Conservation (phyloP, 2,329 filamentous ascomycete genomes). For the Blastomyces percursus region DNA sequence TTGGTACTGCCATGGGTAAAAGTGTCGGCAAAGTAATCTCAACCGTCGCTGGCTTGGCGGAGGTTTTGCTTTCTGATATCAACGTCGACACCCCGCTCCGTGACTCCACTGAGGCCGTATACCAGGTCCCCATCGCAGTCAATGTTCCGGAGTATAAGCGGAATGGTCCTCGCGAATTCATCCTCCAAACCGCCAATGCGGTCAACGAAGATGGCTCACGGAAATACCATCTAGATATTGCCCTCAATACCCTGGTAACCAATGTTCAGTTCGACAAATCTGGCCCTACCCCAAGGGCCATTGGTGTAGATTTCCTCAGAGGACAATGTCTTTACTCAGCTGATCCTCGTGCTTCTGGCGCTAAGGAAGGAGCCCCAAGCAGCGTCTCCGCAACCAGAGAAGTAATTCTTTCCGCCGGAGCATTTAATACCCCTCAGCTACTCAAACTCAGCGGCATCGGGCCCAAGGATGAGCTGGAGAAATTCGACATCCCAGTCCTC, state of each 20-base stretch:
- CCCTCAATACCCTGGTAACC: slow-evolving; percentile 37
- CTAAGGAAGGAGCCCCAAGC: slow-evolving; percentile 26
- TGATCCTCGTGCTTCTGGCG: slow-evolving; percentile 27
- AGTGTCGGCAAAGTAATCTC: slow-evolving; percentile 29
- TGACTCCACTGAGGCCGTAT: slow-evolving; percentile 41
- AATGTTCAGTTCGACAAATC: slow-evolving; percentile 35
- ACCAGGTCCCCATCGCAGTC: slow-evolving; percentile 49
- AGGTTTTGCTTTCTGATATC: slow-evolving; percentile 40
- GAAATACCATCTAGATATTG: slow-evolving; percentile 46
- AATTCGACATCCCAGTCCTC: slow-evolving; percentile 41
- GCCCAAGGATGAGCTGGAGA: slow-evolving; percentile 40
- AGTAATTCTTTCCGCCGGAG: slow-evolving; percentile 39
- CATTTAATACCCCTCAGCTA: slow-evolving; percentile 53
- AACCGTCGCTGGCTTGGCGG: slow-evolving; percentile 35
- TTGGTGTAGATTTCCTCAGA: slow-evolving; percentile 38
- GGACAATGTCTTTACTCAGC: slow-evolving; percentile 38
- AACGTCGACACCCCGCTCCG: slow-evolving; percentile 39
- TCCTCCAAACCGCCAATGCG: slow-evolving; percentile 42
- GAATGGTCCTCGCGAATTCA: slow-evolving; percentile 46
- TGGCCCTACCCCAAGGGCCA: slow-evolving; percentile 30
- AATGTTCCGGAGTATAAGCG: slow-evolving; percentile 39
- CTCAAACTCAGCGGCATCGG: slow-evolving; percentile 53
- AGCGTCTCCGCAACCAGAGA: slow-evolving; percentile 32
- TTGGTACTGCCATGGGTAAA: slow-evolving; percentile 42
- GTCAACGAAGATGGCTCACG: slow-evolving; percentile 41